Evolutionary conservation across 352 stramenopile genomes (phyloP).

Genomic region (Saprolegnia diclina): DNA sequence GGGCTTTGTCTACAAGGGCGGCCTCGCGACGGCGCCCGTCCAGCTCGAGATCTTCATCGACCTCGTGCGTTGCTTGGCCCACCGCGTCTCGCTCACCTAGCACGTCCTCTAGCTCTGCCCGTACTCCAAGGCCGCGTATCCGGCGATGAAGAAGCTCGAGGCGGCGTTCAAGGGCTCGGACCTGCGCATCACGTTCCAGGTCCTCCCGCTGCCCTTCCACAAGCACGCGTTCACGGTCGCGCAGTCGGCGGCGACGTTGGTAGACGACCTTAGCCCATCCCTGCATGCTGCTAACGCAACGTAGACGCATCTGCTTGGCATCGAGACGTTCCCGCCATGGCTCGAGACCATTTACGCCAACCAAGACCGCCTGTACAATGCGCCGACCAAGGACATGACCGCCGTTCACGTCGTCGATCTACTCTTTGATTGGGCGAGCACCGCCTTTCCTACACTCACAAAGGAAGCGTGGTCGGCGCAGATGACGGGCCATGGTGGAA

Average conservation of each 20-base stretch:
- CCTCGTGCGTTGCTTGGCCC: slow-evolving; percentile 24
- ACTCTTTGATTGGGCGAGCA: slow-evolving; percentile 47
- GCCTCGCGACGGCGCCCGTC: slow-evolving; percentile 47
- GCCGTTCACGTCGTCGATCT: slow-evolving; percentile 53
- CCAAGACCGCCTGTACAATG: slow-evolving; percentile 50
- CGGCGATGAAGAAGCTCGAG: slow-evolving; percentile 52
- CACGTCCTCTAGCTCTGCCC: slow-evolving; percentile 44
- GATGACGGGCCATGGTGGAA: slow-evolving; percentile 70
- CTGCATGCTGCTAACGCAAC: background rate
- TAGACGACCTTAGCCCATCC: background rate
- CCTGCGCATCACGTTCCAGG: slow-evolving; percentile 60
- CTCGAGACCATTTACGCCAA: slow-evolving; percentile 75
- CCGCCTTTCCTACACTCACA: slow-evolving; percentile 54
- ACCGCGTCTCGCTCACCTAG: background rate
- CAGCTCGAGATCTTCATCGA: slow-evolving; percentile 84
- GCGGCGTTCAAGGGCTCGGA: slow-evolving; percentile 50
- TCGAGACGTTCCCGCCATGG: slow-evolving; percentile 55
- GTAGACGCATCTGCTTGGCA: slow-evolving; percentile 39
- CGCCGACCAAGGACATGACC: slow-evolving; percentile 56
- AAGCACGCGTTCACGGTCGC: slow-evolving; percentile 63
- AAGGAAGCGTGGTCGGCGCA: slow-evolving; percentile 51
- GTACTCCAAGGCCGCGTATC: slow-evolving; percentile 63
- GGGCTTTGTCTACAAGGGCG: slow-evolving; percentile 55
- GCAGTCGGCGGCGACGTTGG: slow-evolving; percentile 63
- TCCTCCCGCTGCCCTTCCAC: slow-evolving; percentile 76